A percentile compares a stretch with the other conserved stretches of the same genome.
phyloP scores from a whole-genome alignment of 2,329 filamentous ascomycete genomes.

The Tolypocladium amazonense region DNA sequence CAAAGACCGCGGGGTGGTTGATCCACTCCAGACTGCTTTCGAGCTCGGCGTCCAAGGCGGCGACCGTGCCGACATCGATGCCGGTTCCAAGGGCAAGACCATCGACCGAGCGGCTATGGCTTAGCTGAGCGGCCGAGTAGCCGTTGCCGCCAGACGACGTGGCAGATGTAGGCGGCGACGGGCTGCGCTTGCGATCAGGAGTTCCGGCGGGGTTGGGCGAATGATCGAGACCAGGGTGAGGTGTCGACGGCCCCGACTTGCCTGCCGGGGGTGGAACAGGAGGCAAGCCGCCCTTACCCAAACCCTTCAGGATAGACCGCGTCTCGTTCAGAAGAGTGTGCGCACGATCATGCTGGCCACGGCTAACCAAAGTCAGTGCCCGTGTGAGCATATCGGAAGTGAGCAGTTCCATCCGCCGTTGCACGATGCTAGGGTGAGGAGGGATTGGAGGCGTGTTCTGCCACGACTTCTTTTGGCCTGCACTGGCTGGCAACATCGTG shows the following conservation, averaged over 20 bases:
- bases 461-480: constrained; percentile 56
- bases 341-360: constrained; percentile 86
- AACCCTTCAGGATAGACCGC: constrained; percentile 85
- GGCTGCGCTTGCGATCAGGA: constrained; percentile 44
- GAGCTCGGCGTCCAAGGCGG: constrained; percentile 81
- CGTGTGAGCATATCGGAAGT: constrained; percentile 97
- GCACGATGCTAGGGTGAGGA: constrained; percentile 88
- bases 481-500: constrained; percentile 73
- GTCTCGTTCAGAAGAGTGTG: constrained; percentile 90
- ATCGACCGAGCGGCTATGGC: constrained; percentile 44
- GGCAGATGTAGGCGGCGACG: constrained; percentile 42
- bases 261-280: constrained; percentile 60
- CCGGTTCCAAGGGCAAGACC: constrained; percentile 53
- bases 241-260: constrained; percentile 36
- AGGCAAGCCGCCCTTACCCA: constrained; percentile 88
- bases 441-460: constrained; percentile 70
- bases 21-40: constrained; percentile 94
- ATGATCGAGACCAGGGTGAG: constrained; percentile 31
- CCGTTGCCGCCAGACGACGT: constrained; percentile 28
- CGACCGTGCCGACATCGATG: constrained; percentile 75
- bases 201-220: constrained; percentile 34
- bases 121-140: constrained; percentile 31
- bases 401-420: constrained; percentile 92
- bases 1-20: constrained; percentile 89
- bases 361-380: constrained; percentile 79